phyloP scores from a whole-genome alignment of 768 basidiomycete genomes.

The Hysterangium stoloniferum region DNA sequence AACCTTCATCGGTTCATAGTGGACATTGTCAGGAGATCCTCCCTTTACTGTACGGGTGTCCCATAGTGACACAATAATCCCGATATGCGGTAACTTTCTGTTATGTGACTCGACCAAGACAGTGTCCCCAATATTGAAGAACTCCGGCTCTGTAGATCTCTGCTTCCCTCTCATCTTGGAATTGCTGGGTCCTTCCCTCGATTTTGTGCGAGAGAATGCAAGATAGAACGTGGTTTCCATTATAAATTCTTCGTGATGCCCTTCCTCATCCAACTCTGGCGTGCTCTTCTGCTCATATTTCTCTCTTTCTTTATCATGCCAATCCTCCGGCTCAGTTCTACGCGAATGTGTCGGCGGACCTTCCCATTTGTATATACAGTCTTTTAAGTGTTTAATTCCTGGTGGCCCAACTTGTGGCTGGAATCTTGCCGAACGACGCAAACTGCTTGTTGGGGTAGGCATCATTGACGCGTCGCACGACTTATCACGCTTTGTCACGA shows the following conservation, averaged over 20 bases:
- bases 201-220: slow-evolving; percentile 1
- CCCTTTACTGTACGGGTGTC: slow-evolving; percentile 30
- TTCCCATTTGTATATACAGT: not conserved
- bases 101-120: slow-evolving; percentile 47
- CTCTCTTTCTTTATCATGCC: slow-evolving; percentile 1
- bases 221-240: slow-evolving; percentile 15
- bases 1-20: slow-evolving; percentile 40
- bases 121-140: slow-evolving; percentile 56
- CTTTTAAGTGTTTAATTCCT: not conserved
- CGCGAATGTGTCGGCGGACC: not conserved
- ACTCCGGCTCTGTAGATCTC: slow-evolving; percentile 16
- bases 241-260: not conserved
- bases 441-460: not conserved
- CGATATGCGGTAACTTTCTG: slow-evolving; percentile 47
- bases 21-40: slow-evolving; percentile 24
- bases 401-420: not conserved
- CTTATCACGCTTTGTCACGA: slow-evolving; percentile 5
- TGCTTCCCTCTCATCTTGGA: slow-evolving; percentile 20
- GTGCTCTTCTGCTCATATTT: slow-evolving; percentile 12
- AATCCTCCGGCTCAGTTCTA: not conserved
- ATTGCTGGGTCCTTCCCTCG: slow-evolving; percentile 15
- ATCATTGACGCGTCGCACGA: too few species aligned
- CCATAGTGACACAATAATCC: slow-evolving; percentile 67
- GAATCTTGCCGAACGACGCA: slow-evolving; percentile 2
- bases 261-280: not conserved